Percentiles rank a stretch among this genome's conserved stretches.
These are phyloP conservation scores for Coniella lustricola DNA, from an alignment of 2,329 filamentous ascomycete species.

Conservation along the genomic window DNA sequence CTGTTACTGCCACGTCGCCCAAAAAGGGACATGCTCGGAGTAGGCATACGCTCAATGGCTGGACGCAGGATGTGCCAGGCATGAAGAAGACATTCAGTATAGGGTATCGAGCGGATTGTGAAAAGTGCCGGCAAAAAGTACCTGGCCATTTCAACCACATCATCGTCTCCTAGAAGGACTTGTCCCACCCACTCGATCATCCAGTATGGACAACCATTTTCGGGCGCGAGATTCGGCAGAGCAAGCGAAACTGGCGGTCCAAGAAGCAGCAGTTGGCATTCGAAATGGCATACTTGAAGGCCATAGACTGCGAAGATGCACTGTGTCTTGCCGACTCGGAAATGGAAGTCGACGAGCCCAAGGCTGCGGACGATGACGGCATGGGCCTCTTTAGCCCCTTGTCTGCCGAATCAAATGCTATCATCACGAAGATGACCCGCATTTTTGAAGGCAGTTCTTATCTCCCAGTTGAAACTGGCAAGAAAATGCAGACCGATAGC, in stretches of 20 bases:
- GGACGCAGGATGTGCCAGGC: slow-evolving; percentile 50
- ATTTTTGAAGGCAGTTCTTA: too few species aligned
- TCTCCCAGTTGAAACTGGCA: too few species aligned
- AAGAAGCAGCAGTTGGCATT: slow-evolving; percentile 5
- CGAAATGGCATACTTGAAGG: not conserved
- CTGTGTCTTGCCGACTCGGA: not conserved
- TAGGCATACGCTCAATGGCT: slow-evolving; percentile 52
- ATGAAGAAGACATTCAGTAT: slow-evolving; percentile 70
- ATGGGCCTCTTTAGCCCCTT: slow-evolving; percentile 9
- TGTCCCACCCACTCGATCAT: slow-evolving; percentile 10
- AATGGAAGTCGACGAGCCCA: slow-evolving; percentile 1
- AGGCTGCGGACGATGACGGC: not conserved
- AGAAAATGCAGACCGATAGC: too few species aligned
- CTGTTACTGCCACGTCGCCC: slow-evolving; percentile 41
- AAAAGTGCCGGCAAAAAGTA: slow-evolving; percentile 67
- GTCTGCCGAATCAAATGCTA: slow-evolving; percentile 7
- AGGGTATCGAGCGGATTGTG: slow-evolving; percentile 70
- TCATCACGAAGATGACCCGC: too few species aligned
- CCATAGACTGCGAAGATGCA: not conserved
- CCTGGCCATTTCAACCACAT: slow-evolving; percentile 79
- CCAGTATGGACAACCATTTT: slow-evolving; percentile 5
- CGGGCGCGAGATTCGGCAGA: slow-evolving; percentile 7
- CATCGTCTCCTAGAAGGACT: slow-evolving; percentile 48
- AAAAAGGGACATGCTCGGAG: slow-evolving; percentile 50
- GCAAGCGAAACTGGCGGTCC: slow-evolving; percentile 12